Evolutionary conservation across 352 stramenopile genomes (phyloP).

Genomic region (Globisporangium abappressorium): DNA sequence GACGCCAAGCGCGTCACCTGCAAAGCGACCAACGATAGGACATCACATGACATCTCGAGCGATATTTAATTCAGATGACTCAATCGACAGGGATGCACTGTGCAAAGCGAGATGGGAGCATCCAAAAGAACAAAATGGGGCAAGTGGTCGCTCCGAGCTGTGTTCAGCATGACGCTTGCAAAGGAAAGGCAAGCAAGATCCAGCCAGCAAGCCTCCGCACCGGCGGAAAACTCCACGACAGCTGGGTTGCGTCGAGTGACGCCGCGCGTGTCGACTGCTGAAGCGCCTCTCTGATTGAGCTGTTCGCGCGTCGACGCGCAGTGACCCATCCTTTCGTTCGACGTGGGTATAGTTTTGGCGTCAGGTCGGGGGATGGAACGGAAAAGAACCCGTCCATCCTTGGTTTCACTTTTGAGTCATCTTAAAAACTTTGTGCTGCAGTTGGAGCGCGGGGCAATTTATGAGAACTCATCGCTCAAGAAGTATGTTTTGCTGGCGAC

Average conservation of each 20-base stretch:
- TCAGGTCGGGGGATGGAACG: neutral
- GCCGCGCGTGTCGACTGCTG: constrained; percentile 6
- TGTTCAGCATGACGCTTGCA: neutral
- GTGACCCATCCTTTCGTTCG: neutral
- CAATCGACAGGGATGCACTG: neutral
- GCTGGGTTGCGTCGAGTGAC: neutral
- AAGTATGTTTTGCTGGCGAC: too few relatives aligned
- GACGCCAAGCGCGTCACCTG: neutral
- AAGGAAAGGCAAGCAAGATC: too few relatives aligned
- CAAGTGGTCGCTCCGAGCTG: neutral
- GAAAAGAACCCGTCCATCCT: neutral
- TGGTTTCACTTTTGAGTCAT: too few relatives aligned
- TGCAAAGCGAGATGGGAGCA: neutral
- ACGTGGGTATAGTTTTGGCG: neutral
- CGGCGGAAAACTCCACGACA: neutral
- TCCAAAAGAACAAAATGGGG: neutral
- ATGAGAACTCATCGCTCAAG: too few relatives aligned
- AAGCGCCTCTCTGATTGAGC: constrained; percentile 15
- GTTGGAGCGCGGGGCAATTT: too few relatives aligned
- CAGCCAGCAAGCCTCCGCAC: neutral
- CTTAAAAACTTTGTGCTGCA: too few relatives aligned
- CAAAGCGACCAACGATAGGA: too few relatives aligned
- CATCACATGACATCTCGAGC: neutral
- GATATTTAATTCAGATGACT: neutral
- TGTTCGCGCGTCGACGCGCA: constrained; percentile 9